Evolutionary conservation across 257 asterid species (phyloP), one percentile per base, ranked within the genome.

Genomic region (Agastache rugosa): DNA sequence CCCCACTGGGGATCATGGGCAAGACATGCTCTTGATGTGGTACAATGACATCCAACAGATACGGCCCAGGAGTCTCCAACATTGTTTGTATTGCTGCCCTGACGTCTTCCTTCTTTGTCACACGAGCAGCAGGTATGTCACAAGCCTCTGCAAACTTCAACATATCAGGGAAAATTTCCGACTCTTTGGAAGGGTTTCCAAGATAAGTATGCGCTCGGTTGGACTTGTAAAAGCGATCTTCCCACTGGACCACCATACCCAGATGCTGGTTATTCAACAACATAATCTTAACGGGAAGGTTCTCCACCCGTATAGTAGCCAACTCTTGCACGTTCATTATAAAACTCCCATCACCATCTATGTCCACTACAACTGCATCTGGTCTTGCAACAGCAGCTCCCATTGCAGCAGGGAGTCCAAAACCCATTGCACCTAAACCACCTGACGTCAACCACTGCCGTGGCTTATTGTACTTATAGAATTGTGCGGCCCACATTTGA

Each of bases 181-280:
- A 68, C 71, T 87, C 91, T 0, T 85, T 83, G 5, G 89, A 72
- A 69, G 97, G 98, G 62, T 90, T 86, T 54, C 97, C 97, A 0
- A 89, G 89, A 69, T 86, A 90, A 4, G 94, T 90, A 45, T 93
- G 95, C 0, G 98, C 96, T 8, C 98, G 76, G 48, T 90, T 93
- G 5, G 98, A 72, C 85, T 90, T 89, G 69, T 89, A 91, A 78
- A 91, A 93, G 0, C 95, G 84, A 66, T 91, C 97, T 82, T 91
- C 96, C 97, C 96, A 93, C 72, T 93, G 97, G 8, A 85, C 93
- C 60, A 89, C 97, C 96, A 93, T 93, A 15, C 98, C 98, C 59
- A 91, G 75, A 44, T 87, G 97, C 77, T 89, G 96, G 74, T 93
- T 93, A 64, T 93, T 89, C 68, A 93, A 42, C 66, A 93, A 55